Base-by-base conservation (phyloP, 352 stramenopile species). In the Globisporangium okanoganense region DNA sequence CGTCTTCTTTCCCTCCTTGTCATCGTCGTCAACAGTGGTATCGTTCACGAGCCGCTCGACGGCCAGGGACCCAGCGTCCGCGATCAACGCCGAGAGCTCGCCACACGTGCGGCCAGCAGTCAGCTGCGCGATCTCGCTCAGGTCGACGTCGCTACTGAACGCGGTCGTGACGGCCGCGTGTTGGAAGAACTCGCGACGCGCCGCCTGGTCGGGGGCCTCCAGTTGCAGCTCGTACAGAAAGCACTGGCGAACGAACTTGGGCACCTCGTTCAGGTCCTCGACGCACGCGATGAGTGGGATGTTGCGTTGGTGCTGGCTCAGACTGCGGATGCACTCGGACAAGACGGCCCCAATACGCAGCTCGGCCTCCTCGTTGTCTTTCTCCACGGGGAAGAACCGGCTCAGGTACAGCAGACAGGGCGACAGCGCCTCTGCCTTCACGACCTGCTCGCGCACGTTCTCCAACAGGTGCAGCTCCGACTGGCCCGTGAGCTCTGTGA, bases 331-430 rank as follows among this genome's bases (percentile, higher is more conserved):
- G 38, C 82, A 91, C 60, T 91, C 80, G 6, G 76, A 75, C 13
- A 95, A 61, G 14, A 83, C 77, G 3, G 78, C 75, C 2, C 82
- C 73, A 31, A 93, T 74, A 10, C 77, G 79, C 35, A 92, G 50
- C 51, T 89, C 76, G 0, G 80, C 70, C 51, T 94, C 82, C 57
- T 95, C 82, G 51, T 93, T 85, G 40, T 89, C 72, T 47, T 92
- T 89, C 35, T 92, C 80, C 24, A 90, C 69, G 6, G 78, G 67
- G 55, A 93, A 95, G 58, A 93, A 76, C 51, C 75, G 83, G 45
- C 82, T 87, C 41, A 94, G 82, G 61, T 92, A 94, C n/a, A 94
- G 67, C 16, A 95, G 56, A 53, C 86, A 93, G 0, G 82, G 82
- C 10, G 82, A 72, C 22, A 95, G 50, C 3, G 75, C 71, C 33